Conservation (phyloP, 345 rosid genomes). For the Arabidopsis arenosa region DNA sequence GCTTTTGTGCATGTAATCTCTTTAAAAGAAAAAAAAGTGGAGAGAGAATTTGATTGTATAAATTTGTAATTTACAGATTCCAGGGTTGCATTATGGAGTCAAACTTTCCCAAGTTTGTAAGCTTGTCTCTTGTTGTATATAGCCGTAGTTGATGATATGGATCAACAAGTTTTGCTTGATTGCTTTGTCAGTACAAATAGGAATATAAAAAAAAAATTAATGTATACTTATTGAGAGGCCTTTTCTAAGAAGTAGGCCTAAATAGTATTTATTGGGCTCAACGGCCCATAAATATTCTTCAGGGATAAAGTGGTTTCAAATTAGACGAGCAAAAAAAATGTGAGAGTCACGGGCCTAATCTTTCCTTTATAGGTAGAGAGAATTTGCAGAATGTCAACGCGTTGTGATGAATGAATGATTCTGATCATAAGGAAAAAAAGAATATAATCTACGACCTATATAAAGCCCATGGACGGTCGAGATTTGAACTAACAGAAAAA, state of each 20-base stretch:
- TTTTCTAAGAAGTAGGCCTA: neutral
- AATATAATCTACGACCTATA: neutral
- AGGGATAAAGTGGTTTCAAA: neutral
- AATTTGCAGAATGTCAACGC: conserved; percentile 19
- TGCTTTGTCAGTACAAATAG: neutral
- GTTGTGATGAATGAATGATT: neutral
- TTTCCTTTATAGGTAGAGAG: conserved; percentile 2
- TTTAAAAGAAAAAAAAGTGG: neutral
- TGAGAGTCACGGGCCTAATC: conserved; percentile 5
- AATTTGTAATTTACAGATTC: conserved; percentile 17
- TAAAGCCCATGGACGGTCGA: neutral
- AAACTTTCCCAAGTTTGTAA: neutral
- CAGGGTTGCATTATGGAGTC: neutral
- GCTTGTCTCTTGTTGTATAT: conserved; percentile 1
- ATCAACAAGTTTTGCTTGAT: neutral
- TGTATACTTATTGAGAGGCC: neutral
- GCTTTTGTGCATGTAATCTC: conserved; percentile 1
- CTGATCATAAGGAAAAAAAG: neutral
- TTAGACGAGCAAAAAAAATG: neutral
- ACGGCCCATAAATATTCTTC: neutral
- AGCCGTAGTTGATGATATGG: neutral
- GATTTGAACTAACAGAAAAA: conserved; percentile 5
- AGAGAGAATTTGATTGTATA: conserved; percentile 31
- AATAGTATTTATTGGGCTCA: neutral
- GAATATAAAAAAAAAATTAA: too few relatives aligned